A percentile compares a stretch with the other conserved stretches of the same genome.
phyloP scores from a whole-genome alignment of 257 asterid species.

The Schizonepeta tenuifolia region DNA sequence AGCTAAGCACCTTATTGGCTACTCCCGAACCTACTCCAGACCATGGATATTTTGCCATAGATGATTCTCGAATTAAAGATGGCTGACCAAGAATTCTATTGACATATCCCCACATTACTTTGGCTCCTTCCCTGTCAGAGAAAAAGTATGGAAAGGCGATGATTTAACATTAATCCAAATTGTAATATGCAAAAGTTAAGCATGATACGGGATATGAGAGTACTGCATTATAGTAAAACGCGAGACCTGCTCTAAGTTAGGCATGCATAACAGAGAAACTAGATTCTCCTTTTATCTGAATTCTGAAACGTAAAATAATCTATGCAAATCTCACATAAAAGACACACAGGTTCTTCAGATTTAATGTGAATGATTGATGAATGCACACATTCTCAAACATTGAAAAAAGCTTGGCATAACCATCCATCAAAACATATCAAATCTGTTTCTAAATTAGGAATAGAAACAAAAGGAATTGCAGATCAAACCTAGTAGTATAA shows the following conservation, averaged over 20 bases:
- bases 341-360: conserved; percentile 14
- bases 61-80: conserved; percentile 96
- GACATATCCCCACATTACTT: conserved; percentile 92
- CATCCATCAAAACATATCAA: conserved; percentile 2
- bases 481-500: conserved; percentile 83
- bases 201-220: background rate
- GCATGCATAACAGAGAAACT: conserved; percentile 3
- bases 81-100: conserved; percentile 98
- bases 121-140: conserved; percentile 88
- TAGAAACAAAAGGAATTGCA: conserved; percentile 8
- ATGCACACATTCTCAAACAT: conserved; percentile 15
- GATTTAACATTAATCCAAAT: conserved; percentile 7
- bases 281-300: background rate
- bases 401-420: conserved; percentile 2
- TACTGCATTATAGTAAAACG: background rate
- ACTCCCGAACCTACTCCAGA: conserved; percentile 74
- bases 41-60: conserved; percentile 89
- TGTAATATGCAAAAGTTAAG: conserved; percentile 8
- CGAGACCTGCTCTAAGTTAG: background rate
- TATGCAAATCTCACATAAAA: too few relatives aligned
- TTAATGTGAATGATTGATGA: conserved; percentile 10
- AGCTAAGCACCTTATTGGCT: conserved; percentile 50
- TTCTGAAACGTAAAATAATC: background rate
- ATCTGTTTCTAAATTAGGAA: background rate
- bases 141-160: conserved; percentile 5